These are phyloP conservation scores for Ceratobasidium sp. DNA, from an alignment of 1,284 basidiomycete species.

Conservation along the genomic window DNA sequence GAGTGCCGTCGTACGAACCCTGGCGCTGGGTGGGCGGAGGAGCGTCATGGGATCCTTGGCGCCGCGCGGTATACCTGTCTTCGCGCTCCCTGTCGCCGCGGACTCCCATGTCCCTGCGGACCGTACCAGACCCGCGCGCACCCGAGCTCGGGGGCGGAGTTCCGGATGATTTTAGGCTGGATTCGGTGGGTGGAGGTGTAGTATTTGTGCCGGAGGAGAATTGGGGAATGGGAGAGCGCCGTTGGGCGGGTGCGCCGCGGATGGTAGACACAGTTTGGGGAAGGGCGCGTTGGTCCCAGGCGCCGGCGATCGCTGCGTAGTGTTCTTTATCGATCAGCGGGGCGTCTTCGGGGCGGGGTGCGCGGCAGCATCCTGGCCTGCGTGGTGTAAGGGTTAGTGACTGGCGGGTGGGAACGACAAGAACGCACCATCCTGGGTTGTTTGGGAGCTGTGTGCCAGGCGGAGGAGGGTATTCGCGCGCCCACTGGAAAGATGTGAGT, in stretches of 20 bases:
- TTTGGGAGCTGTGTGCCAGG: constrained; percentile 36
- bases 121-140: neutral
- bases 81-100: neutral
- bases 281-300: constrained; percentile 39
- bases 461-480: constrained; percentile 35
- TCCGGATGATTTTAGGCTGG: neutral
- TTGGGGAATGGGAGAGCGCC: constrained; percentile 34
- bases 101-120: constrained; percentile 3
- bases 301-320: constrained; percentile 24
- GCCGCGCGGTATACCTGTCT: constrained; percentile 13
- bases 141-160: constrained; percentile 6
- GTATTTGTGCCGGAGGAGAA: constrained; percentile 2
- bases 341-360: constrained; percentile 40
- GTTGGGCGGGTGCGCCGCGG: constrained; percentile 6
- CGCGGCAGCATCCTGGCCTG: constrained; percentile 46
- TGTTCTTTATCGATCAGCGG: constrained; percentile 35
- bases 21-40: neutral
- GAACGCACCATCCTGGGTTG: constrained; percentile 43
- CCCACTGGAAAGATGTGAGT: constrained; percentile 39
- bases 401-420: neutral
- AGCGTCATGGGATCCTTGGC: constrained; percentile 11
- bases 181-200: neutral
- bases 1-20: constrained; percentile 12
- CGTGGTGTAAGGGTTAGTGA: neutral
- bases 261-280: constrained; percentile 14